Evolutionary conservation across 768 basidiomycete genomes (phyloP).

Genomic region (Podaxis carcinomalis): DNA sequence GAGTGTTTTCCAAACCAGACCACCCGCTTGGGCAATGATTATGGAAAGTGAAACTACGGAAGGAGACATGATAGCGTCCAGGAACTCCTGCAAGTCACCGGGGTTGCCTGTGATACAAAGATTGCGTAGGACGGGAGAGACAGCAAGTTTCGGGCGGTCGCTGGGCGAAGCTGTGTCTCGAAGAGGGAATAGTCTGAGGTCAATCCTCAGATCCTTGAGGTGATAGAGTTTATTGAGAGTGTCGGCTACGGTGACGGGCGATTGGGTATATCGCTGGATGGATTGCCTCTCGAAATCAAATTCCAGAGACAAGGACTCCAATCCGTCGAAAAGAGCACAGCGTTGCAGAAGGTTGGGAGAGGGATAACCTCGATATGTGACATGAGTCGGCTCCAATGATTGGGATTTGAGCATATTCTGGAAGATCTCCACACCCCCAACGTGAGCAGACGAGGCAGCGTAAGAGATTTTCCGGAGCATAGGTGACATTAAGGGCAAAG

Average conservation of each 20-base stretch:
- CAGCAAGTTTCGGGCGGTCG: background rate
- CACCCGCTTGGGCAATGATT: background rate
- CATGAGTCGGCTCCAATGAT: background rate
- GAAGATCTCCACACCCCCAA: background rate
- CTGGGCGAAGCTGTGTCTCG: background rate
- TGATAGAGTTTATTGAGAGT: background rate
- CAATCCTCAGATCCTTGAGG: background rate
- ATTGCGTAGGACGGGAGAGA: background rate
- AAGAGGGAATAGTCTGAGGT: background rate
- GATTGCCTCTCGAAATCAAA: background rate
- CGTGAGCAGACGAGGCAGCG: background rate
- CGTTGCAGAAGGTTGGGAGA: background rate
- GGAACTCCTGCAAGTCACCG: background rate
- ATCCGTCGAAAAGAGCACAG: background rate
- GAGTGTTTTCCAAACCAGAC: background rate
- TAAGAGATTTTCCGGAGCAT: background rate
- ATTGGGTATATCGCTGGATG: background rate
- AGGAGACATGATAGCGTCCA: background rate
- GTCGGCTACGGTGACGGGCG: background rate
- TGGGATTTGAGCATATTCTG: background rate
- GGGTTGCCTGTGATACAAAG: background rate
- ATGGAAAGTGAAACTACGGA: background rate
- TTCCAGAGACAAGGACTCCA: background rate
- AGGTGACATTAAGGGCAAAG: background rate
- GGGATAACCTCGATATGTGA: background rate